Evolutionary conservation across 2,329 filamentous ascomycete genomes (phyloP), one percentile per base, ranked within the genome.

Genomic region (Pseudogymnoascus destructans): DNA sequence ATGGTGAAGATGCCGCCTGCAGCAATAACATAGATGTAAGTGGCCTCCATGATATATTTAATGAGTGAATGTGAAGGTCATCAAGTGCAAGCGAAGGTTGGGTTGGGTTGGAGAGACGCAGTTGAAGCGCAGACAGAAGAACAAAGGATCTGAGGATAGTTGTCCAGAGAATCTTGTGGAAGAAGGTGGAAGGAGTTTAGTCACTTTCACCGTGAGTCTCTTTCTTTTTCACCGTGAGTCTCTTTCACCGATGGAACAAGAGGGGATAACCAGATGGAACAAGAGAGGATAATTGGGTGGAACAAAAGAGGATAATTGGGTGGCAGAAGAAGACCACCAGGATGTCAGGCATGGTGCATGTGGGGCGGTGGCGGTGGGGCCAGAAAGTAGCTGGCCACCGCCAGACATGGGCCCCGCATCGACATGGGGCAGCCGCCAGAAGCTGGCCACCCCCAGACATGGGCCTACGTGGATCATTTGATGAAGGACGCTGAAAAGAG

Each of bases 1-100:
- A 63, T 40, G 33, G 61, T 35, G 55, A 67, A 63, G 60, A 64
- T 61, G 60, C 63, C 57, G 58, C 64, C 66, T 35, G 60, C 42
- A 52, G 58, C 59, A 60, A 65, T 65, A 57, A 59, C 62, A 61
- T 68, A 68, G n/a, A 63, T 55, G 55, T 60, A 40, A 25, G 55
- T 62, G 54, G 63, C 58, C 58, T 66, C 60, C 57, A 65, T 66
- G 19, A 55, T 61, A 35, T 35, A 57, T 49, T 55, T 21, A 30
- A 32, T 13, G 6, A 52, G 55, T 27, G 19, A 38, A 30, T 55
- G 32, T 23, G 7, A 19, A 60, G 52, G 27, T 40, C 15, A 32
- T 32, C 2, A 32, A 27, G 27, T 3, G 2, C 2, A 30, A 30
- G 10, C 8, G 27, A 30, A 9, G 27, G 27, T 30, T 30, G 2